These are phyloP conservation scores for Globisporangium okanoganense DNA, from an alignment of 352 stramenopile genomes.

Conservation along the genomic window DNA sequence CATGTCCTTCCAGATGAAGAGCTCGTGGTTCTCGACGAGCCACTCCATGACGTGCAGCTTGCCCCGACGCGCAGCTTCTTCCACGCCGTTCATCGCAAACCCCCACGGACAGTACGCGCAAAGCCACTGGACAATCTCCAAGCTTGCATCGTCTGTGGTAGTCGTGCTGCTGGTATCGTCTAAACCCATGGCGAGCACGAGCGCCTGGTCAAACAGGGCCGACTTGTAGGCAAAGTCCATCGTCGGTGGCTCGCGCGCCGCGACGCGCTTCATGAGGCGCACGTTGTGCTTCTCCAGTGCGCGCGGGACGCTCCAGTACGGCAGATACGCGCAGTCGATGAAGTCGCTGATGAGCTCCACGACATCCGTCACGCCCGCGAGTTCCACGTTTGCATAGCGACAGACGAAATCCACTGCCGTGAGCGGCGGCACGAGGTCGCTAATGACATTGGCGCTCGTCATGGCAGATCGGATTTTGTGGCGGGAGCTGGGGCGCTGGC, in stretches of 20 bases:
- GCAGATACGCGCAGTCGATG: neutral
- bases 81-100: neutral
- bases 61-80: neutral
- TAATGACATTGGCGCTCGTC: neutral
- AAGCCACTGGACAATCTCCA: constrained; percentile 6
- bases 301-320: constrained; percentile 1
- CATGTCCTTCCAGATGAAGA: neutral
- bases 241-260: neutral
- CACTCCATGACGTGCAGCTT: neutral
- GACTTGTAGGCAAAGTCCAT: neutral
- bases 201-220: neutral
- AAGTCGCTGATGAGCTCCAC: constrained; percentile 14
- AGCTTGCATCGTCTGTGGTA: neutral
- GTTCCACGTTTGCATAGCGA: neutral
- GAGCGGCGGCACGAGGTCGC: neutral
- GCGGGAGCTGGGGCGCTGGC: neutral
- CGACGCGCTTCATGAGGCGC: constrained; percentile 5
- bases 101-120: constrained; percentile 3
- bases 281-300: neutral
- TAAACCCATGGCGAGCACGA: neutral
- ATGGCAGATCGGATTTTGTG: neutral
- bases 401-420: neutral
- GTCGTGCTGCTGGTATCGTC: neutral
- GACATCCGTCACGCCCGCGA: neutral
- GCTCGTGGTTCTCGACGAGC: neutral